Conservation (phyloP, 768 basidiomycete species). For the Mycena olivaceomarginata region DNA sequence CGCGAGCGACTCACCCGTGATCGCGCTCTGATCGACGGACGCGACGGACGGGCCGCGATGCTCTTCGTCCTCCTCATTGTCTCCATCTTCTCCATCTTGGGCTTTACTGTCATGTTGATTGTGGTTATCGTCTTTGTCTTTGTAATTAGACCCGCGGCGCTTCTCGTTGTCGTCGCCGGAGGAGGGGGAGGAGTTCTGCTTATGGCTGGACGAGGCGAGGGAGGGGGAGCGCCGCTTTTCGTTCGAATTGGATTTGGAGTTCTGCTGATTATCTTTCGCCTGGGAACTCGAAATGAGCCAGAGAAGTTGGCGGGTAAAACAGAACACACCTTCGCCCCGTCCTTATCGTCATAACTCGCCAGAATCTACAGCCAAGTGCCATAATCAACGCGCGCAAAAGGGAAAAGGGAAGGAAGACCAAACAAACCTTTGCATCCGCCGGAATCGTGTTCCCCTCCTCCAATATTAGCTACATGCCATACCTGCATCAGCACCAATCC, state of each 20-base stretch:
- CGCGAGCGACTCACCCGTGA: constrained; percentile 68
- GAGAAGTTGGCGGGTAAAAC: not conserved
- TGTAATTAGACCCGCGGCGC: constrained; percentile 2
- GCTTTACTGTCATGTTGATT: no score
- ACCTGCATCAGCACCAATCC: not conserved
- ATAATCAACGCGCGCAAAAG: no score
- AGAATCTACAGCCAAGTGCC: constrained; percentile 53
- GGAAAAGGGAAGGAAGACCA: no score
- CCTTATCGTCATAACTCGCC: constrained; percentile 62
- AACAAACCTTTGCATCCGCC: constrained; percentile 60
- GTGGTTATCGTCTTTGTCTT: no score
- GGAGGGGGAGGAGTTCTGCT: no score
- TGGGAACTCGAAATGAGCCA: constrained; percentile 19
- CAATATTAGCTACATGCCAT: constrained; percentile 50
- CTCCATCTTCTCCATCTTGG: constrained; percentile 21
- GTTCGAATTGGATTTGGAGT: constrained; percentile 30
- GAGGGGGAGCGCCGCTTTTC: no score
- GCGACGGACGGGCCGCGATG: constrained; percentile 63
- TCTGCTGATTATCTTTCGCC: constrained; percentile 1
- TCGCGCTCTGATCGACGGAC: constrained; percentile 67
- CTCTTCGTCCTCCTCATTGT: constrained; percentile 53
- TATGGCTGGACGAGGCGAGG: no score
- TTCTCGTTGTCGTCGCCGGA: not conserved
- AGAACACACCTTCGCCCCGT: constrained; percentile 49
- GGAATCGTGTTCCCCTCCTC: constrained; percentile 68